phyloP scores from a whole-genome alignment of 2,329 filamentous ascomycete species.

The Fusarium bactridioides region DNA sequence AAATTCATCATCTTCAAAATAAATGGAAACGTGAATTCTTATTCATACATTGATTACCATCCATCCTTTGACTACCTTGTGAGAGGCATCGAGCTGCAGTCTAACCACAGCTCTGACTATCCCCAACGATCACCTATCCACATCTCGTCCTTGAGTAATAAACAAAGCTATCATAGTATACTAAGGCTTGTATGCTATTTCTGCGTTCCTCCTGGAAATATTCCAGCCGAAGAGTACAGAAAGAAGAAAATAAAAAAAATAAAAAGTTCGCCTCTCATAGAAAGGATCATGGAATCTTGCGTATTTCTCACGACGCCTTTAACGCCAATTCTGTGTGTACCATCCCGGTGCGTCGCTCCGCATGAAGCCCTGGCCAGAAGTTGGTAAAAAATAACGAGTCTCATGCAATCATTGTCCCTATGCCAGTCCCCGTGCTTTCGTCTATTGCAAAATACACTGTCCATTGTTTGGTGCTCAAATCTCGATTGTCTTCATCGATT shows the following conservation, averaged over 20 bases:
- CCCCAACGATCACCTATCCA: slow-evolving; percentile 8
- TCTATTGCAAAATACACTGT: slow-evolving; percentile 31
- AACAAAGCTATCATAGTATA: slow-evolving; percentile 26
- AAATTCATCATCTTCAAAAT: neutral
- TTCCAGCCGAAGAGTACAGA: slow-evolving; percentile 1
- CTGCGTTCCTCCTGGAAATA: slow-evolving; percentile 3
- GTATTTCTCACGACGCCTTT: slow-evolving; percentile 40
- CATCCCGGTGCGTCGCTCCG: slow-evolving; percentile 33
- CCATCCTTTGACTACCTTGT: slow-evolving; percentile 24
- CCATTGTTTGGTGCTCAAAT: slow-evolving; percentile 51
- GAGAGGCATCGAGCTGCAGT: slow-evolving; percentile 13
- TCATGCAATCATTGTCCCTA: slow-evolving; percentile 42
- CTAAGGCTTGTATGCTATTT: slow-evolving; percentile 32
- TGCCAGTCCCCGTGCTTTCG: slow-evolving; percentile 38
- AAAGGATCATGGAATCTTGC: slow-evolving; percentile 35
- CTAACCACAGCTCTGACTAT: slow-evolving; percentile 8
- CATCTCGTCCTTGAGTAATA: slow-evolving; percentile 11
- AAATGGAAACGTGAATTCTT: slow-evolving; percentile 33
- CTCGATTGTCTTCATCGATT: slow-evolving; percentile 69
- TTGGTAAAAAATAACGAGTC: slow-evolving; percentile 37
- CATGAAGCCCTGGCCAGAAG: slow-evolving; percentile 50
- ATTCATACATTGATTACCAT: slow-evolving; percentile 42
- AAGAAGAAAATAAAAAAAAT: slow-evolving; percentile 9
- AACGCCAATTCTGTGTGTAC: slow-evolving; percentile 41
- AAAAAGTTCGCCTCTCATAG: slow-evolving; percentile 24